These are phyloP conservation scores for Kwoniella pini DNA, from an alignment of 768 basidiomycete species.

Conservation along the genomic window DNA sequence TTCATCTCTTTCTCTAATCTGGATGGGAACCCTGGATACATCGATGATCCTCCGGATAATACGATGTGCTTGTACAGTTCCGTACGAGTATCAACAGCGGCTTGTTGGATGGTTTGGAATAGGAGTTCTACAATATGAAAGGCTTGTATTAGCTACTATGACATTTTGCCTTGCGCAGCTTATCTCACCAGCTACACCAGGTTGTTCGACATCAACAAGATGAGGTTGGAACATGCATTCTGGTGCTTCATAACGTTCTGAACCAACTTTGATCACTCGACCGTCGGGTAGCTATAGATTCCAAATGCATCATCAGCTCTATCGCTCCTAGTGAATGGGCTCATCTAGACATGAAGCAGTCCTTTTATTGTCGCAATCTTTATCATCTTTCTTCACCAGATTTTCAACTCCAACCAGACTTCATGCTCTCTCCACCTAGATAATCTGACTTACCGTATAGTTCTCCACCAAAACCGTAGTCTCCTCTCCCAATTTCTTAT, in stretches of 20 bases:
- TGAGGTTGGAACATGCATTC: conserved; percentile 99
- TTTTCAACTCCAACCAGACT: no score
- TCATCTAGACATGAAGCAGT: no score
- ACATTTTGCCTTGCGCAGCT: no score
- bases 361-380: no score
- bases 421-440: no score
- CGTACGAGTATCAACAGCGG: conserved; percentile 81
- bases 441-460: conserved; percentile 70
- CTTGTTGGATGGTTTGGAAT: conserved; percentile 89
- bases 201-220: conserved; percentile 94
- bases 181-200: conserved; percentile 81
- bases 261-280: conserved; percentile 93
- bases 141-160: no score
- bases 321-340: neutral
- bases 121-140: conserved; percentile 71
- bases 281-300: conserved; percentile 80
- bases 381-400: no score
- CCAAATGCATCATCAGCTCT: neutral
- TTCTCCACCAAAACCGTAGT: conserved; percentile 94
- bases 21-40: conserved; percentile 97
- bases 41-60: conserved; percentile 93
- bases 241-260: conserved; percentile 97
- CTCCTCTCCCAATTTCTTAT: conserved; percentile 89
- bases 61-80: conserved; percentile 98
- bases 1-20: conserved; percentile 99